Conservation (phyloP, 2,329 filamentous ascomycete species). For the Colletotrichum eremochloae region DNA sequence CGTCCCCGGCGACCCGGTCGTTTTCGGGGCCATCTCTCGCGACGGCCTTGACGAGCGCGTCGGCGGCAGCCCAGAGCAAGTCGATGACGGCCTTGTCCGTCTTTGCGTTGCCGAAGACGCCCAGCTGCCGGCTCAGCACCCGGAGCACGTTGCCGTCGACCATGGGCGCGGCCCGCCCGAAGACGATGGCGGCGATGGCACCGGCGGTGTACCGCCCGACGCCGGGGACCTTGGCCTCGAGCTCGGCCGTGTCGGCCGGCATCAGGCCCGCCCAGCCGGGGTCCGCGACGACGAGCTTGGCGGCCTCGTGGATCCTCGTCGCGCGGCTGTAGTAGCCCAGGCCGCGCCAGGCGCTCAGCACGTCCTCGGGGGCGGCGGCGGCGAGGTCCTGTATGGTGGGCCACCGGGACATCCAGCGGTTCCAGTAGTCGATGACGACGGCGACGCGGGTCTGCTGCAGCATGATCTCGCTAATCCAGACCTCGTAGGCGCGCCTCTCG, state of each 20-base stretch:
- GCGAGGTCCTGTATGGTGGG: conserved; percentile 70
- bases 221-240: conserved; percentile 67
- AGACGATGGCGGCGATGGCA: conserved; percentile 73
- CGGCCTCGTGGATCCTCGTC: conserved; percentile 69
- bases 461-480: conserved; percentile 78
- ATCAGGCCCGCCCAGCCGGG: conserved; percentile 60
- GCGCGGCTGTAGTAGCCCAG: conserved; percentile 76
- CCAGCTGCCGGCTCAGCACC: conserved; percentile 72
- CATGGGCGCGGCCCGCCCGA: conserved; percentile 70
- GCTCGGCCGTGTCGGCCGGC: conserved; percentile 59
- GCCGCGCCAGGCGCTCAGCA: conserved; percentile 70
- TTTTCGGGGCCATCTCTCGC: conserved; percentile 53
- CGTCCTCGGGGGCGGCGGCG: conserved; percentile 65
- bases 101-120: conserved; percentile 69
- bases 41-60: conserved; percentile 65
- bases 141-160: conserved; percentile 74
- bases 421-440: conserved; percentile 74
- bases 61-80: conserved; percentile 70
- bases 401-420: conserved; percentile 72
- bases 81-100: conserved; percentile 66
- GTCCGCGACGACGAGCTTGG: conserved; percentile 63
- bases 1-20: conserved; percentile 18
- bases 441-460: conserved; percentile 75
- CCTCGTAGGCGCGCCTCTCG: conserved; percentile 71
- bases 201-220: conserved; percentile 74